phyloP scores from a whole-genome alignment of 768 basidiomycete genomes.

The Amyloporia xantha region DNA sequence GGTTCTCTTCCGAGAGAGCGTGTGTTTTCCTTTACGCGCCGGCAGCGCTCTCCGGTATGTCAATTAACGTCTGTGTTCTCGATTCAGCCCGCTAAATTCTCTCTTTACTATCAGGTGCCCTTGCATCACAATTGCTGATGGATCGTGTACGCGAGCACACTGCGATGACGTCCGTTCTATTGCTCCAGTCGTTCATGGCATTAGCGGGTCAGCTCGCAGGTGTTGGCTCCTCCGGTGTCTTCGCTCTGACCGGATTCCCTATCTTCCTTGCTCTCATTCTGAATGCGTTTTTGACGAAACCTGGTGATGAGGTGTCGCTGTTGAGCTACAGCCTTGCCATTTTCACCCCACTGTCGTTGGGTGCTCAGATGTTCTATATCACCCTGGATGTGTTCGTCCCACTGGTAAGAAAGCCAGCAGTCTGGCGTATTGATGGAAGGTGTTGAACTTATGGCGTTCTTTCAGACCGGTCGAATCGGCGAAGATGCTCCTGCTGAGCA shows the following conservation, averaged over 20 bases:
- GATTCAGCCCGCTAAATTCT: neutral
- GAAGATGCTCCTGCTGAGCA: slow-evolving; percentile 81
- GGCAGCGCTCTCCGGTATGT: slow-evolving; percentile 62
- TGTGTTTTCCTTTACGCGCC: slow-evolving; percentile 69
- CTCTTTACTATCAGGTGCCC: slow-evolving; percentile 41
- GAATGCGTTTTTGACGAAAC: slow-evolving; percentile 37
- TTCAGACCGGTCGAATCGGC: slow-evolving; percentile 76
- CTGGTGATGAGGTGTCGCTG: slow-evolving; percentile 39
- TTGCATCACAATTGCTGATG: slow-evolving; percentile 55
- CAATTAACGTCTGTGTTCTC: neutral
- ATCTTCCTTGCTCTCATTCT: slow-evolving; percentile 50
- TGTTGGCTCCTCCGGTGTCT: slow-evolving; percentile 72
- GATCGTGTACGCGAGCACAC: slow-evolving; percentile 52
- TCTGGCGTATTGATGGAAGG: neutral
- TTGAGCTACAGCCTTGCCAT: slow-evolving; percentile 60
- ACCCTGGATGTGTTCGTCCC: slow-evolving; percentile 89
- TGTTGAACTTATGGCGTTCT: slow-evolving; percentile 4
- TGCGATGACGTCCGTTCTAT: slow-evolving; percentile 50
- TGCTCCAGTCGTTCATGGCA: slow-evolving; percentile 53
- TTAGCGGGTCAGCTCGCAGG: slow-evolving; percentile 54
- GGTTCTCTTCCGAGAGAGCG: slow-evolving; percentile 72
- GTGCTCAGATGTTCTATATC: slow-evolving; percentile 49
- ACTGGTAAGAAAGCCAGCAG: slow-evolving; percentile 39
- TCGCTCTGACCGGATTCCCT: slow-evolving; percentile 56
- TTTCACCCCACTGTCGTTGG: slow-evolving; percentile 46